Conservation (phyloP, 495 filamentous ascomycete species). For the Chaetomidium leptoderma region DNA sequence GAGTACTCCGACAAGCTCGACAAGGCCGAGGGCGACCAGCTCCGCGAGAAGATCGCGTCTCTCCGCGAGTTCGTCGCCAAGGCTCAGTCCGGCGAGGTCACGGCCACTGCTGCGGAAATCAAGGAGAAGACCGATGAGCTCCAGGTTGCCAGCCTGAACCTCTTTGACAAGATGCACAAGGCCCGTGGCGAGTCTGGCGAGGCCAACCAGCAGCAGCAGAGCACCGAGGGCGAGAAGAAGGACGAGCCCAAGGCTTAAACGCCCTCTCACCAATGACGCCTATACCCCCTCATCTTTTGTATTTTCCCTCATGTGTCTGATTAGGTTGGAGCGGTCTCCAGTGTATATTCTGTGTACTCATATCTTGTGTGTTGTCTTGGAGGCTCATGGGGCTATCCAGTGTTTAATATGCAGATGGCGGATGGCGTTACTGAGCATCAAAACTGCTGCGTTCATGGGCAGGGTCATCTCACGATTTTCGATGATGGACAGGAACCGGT, state of each 20-base stretch:
- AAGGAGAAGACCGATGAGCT: constrained; percentile 98
- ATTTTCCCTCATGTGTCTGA: constrained; percentile 32
- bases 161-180: constrained; percentile 99
- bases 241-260: constrained; percentile 46
- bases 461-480: constrained; percentile 33
- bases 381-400: constrained; percentile 26
- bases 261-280: constrained; percentile 14
- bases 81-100: constrained; percentile 89
- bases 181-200: constrained; percentile 66
- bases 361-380: constrained; percentile 34
- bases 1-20: constrained; percentile 93
- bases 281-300: constrained; percentile 26
- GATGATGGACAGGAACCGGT: constrained; percentile 27
- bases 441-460: constrained; percentile 35
- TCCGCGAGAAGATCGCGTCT: constrained; percentile 86
- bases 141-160: constrained; percentile 88
- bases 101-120: constrained; percentile 78
- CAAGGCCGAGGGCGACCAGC: constrained; percentile 88
- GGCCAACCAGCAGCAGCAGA: constrained; percentile 28
- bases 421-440: constrained; percentile 49
- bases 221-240: constrained; percentile 85
- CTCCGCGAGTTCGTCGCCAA: constrained; percentile 89
- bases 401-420: constrained; percentile 41
- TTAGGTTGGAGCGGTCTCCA: constrained; percentile 34
- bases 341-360: constrained; percentile 45